Conservation (phyloP, 306 rosid species). For the Senna tora region DNA sequence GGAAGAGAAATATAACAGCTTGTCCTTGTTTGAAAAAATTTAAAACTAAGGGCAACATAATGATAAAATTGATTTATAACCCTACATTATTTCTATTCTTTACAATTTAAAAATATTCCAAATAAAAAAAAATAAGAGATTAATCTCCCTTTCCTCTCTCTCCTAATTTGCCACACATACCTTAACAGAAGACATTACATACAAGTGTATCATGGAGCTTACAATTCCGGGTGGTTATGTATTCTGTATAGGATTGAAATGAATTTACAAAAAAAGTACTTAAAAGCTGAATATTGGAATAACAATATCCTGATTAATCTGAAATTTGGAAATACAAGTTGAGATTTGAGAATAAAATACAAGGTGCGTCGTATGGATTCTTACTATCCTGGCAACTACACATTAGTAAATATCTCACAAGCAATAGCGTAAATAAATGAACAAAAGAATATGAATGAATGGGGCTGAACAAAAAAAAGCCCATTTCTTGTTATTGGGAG, state of each 20-base stretch:
- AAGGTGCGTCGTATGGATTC: not conserved
- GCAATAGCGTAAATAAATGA: not conserved
- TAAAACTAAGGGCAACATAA: too few species aligned
- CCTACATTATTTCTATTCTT: too few species aligned
- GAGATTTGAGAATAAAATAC: not conserved
- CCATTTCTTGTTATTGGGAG: not conserved
- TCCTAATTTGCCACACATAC: too few species aligned
- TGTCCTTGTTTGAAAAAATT: too few species aligned
- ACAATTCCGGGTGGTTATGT: not conserved
- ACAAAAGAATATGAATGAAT: slow-evolving; percentile 18
- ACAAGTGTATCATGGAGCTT: too few species aligned
- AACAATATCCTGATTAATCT: not conserved
- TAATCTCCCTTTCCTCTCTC: too few species aligned
- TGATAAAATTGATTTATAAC: too few species aligned
- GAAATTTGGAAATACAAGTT: not conserved
- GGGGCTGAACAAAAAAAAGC: slow-evolving; percentile 3
- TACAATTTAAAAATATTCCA: too few species aligned
- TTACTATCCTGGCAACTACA: not conserved
- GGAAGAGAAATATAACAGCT: too few species aligned
- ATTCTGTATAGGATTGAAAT: not conserved
- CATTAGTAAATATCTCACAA: not conserved
- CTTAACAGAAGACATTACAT: too few species aligned
- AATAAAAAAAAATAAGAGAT: too few species aligned
- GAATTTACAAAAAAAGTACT: not conserved
- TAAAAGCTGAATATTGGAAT: not conserved